A percentile compares a stretch with the other conserved stretches of the same genome.
Conservation (phyloP, 164 flowering plant genomes). For the Umbilicus rupestris region DNA sequence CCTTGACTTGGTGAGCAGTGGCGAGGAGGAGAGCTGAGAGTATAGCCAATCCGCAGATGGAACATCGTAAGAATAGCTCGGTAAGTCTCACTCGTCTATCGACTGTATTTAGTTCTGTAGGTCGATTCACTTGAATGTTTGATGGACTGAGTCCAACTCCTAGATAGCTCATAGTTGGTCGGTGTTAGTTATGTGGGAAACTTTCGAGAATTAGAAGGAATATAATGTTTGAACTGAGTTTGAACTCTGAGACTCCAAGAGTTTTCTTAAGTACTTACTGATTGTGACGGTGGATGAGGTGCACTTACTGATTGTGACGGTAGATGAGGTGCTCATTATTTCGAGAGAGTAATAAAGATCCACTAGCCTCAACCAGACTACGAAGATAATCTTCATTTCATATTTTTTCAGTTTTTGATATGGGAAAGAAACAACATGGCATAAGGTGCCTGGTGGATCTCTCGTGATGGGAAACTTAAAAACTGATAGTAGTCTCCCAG, state of each 20-base stretch:
- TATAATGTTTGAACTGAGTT: not conserved
- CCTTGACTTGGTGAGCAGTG: constrained; percentile 55
- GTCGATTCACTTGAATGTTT: constrained; percentile 57
- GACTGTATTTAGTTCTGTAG: constrained; percentile 37
- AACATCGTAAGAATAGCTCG: constrained; percentile 62
- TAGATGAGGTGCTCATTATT: not conserved
- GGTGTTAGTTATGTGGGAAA: too few species aligned
- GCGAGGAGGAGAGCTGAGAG: constrained; percentile 66
- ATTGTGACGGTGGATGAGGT: not conserved
- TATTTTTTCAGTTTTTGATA: not conserved
- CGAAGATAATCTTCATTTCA: not conserved
- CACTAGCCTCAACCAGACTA: too few species aligned
- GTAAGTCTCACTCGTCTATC: constrained; percentile 63
- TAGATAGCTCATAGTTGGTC: constrained; percentile 39
- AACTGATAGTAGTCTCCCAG: not conserved
- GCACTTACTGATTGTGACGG: not conserved
- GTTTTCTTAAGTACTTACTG: not conserved
- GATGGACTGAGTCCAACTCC: constrained; percentile 79
- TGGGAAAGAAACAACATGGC: not conserved
- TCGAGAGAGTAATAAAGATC: not conserved
- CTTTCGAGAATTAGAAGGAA: not conserved
- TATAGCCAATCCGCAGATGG: constrained; percentile 57
- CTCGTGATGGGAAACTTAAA: not conserved
- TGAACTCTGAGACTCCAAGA: not conserved
- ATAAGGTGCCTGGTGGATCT: not conserved